Percentiles rank a stretch among this genome's conserved stretches.
Conservation (phyloP, 139 green algal species). For the Tetradesmus lagerheimii region DNA sequence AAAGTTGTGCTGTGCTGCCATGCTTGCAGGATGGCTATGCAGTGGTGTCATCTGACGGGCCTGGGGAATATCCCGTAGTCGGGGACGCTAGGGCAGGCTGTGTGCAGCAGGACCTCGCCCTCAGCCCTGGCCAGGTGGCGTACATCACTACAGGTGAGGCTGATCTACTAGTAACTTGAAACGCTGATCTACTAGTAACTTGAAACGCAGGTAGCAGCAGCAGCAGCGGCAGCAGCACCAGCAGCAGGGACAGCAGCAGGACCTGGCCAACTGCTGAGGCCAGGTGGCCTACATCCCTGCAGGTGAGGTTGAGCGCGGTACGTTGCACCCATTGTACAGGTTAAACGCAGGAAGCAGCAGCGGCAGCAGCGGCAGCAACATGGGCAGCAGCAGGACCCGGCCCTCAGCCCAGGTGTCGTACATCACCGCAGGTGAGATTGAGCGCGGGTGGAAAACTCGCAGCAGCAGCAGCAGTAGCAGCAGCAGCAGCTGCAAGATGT, state of each 20-base stretch:
- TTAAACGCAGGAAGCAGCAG: no score
- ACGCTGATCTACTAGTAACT: not conserved
- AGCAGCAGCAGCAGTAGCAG: not conserved
- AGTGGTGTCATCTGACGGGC: slow-evolving; percentile 83
- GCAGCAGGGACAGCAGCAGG: no score
- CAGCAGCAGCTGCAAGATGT: no score
- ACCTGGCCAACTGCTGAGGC: slow-evolving; percentile 26
- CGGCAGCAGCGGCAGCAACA: no score
- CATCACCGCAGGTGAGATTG: slow-evolving; percentile 72
- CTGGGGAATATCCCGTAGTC: slow-evolving; percentile 83
- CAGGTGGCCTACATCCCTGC: slow-evolving; percentile 90
- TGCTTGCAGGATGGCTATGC: slow-evolving; percentile 93
- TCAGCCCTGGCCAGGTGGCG: slow-evolving; percentile 74
- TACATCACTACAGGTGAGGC: slow-evolving; percentile 85
- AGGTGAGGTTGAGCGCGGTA: not conserved
- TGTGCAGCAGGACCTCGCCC: slow-evolving; percentile 32
- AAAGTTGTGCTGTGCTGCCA: not conserved
- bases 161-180: not conserved
- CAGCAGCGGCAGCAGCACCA: no score
- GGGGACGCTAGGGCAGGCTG: slow-evolving; percentile 82
- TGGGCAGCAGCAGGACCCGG: no score
- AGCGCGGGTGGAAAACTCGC: no score
- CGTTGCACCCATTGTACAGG: no score
- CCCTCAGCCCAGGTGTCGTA: slow-evolving; percentile 78
- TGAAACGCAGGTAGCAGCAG: no score